These are phyloP conservation scores for Medicago arabica DNA, from an alignment of 306 rosid genomes.

Conservation along the genomic window DNA sequence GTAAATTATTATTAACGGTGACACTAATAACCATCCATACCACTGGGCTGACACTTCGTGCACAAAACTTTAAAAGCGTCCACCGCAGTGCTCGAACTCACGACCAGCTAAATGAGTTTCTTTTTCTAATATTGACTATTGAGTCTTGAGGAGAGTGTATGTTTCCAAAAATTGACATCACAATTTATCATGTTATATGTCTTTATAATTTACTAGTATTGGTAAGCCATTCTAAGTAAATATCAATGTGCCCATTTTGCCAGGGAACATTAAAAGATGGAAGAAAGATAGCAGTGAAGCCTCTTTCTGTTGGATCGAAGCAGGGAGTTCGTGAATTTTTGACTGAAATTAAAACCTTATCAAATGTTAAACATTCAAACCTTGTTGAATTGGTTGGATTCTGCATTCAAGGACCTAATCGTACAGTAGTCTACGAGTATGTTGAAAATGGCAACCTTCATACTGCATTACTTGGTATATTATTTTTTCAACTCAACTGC, in stretches of 20 bases:
- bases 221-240: conserved; percentile 28
- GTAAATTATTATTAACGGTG: too few relatives aligned
- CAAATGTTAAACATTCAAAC: conserved; percentile 82
- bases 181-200: conserved; percentile 17
- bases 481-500: conserved; percentile 10
- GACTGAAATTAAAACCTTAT: conserved; percentile 75
- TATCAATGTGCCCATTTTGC: conserved; percentile 41
- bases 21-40: too few relatives aligned
- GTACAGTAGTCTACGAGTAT: conserved; percentile 85
- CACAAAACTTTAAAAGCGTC: too few relatives aligned
- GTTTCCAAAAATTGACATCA: conserved; percentile 27
- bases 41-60: too few relatives aligned
- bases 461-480: conserved; percentile 71
- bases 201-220: not conserved
- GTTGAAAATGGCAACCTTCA: conserved; percentile 83
- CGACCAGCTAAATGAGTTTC: too few relatives aligned
- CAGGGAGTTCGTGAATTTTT: conserved; percentile 89
- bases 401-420: conserved; percentile 69
- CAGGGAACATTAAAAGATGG: conserved; percentile 82
- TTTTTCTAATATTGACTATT: not conserved
- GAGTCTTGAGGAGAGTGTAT: conserved; percentile 4
- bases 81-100: too few relatives aligned
- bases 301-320: conserved; percentile 84
- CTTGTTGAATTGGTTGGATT: conserved; percentile 93
- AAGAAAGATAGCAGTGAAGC: conserved; percentile 77